Evolutionary conservation across 805 yeast species (phyloP).

Genomic region (Lipomyces sp.): DNA sequence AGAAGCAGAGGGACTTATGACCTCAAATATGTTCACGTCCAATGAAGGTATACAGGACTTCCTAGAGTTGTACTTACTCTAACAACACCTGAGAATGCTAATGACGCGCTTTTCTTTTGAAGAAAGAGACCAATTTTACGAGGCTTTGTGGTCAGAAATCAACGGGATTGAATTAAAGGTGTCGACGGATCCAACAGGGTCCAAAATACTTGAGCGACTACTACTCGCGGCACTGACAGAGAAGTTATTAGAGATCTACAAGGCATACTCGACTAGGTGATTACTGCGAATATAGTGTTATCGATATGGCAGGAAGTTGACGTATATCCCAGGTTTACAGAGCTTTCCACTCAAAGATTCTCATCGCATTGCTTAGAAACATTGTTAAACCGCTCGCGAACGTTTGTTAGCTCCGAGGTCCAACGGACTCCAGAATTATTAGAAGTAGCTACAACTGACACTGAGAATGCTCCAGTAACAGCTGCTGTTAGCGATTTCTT

Average conservation of each 20-base stretch:
- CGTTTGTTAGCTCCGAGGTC: constrained; percentile 15
- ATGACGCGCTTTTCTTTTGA: background rate
- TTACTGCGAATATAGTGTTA: background rate
- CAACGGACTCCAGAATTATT: constrained; percentile 5
- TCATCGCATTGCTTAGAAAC: constrained; percentile 95
- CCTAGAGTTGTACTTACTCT: background rate
- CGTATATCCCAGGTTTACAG: constrained; percentile 54
- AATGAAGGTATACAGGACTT: constrained; percentile 51
- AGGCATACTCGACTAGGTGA: constrained; percentile 66
- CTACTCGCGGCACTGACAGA: constrained; percentile 66
- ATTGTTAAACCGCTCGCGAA: constrained; percentile 52
- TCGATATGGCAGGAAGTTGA: background rate
- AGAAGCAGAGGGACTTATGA: constrained; percentile 85
- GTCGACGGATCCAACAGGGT: constrained; percentile 92
- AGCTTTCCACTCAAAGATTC: constrained; percentile 82
- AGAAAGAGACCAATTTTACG: constrained; percentile 72
- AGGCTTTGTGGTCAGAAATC: constrained; percentile 82
- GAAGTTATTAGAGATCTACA: constrained; percentile 67
- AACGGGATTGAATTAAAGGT: constrained; percentile 88
- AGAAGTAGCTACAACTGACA: constrained; percentile 1
- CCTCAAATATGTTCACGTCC: constrained; percentile 74
- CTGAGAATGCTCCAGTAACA: constrained; percentile 16
- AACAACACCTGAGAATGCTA: background rate
- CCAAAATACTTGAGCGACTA: constrained; percentile 87
- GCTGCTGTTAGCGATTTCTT: constrained; percentile 13